phyloP scores from a whole-genome alignment of 2,329 filamentous ascomycete genomes.

The Paraphaeosphaeria sporulosa region DNA sequence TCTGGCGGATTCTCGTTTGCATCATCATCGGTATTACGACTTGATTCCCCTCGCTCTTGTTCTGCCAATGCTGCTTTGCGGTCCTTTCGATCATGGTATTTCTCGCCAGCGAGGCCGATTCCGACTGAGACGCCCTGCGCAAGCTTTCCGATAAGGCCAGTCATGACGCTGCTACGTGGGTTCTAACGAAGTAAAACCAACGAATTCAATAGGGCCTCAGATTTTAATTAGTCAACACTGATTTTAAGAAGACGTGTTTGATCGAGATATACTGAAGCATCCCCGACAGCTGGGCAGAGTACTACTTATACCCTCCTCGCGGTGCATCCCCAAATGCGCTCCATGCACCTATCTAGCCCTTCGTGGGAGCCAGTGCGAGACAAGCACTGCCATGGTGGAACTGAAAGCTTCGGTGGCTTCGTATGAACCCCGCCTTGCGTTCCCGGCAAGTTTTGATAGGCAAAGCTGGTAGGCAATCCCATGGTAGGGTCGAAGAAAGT shows the following conservation, averaged over 20 bases:
- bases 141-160: constrained; percentile 7
- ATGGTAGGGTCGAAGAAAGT: background rate
- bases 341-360: background rate
- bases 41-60: constrained; percentile 10
- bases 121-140: constrained; percentile 20
- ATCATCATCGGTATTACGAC: background rate
- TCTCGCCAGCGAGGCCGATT: constrained; percentile 25
- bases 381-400: constrained; percentile 1
- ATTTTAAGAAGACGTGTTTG: background rate
- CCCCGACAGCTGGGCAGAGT: background rate
- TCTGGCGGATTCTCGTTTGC: background rate
- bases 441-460: background rate
- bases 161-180: background rate
- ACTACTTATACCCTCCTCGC: background rate
- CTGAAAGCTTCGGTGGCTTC: background rate
- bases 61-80: constrained; percentile 22
- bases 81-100: constrained; percentile 26
- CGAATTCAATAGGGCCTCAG: too few relatives aligned
- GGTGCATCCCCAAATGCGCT: background rate
- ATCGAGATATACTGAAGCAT: background rate
- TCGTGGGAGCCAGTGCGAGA: too few relatives aligned
- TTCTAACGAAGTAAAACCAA: too few relatives aligned
- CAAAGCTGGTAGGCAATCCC: background rate
- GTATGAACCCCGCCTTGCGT: background rate
- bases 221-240: background rate